These are phyloP conservation scores for Hirsutella rhossiliensis DNA, from an alignment of 2,329 filamentous ascomycete species.

Conservation along the genomic window DNA sequence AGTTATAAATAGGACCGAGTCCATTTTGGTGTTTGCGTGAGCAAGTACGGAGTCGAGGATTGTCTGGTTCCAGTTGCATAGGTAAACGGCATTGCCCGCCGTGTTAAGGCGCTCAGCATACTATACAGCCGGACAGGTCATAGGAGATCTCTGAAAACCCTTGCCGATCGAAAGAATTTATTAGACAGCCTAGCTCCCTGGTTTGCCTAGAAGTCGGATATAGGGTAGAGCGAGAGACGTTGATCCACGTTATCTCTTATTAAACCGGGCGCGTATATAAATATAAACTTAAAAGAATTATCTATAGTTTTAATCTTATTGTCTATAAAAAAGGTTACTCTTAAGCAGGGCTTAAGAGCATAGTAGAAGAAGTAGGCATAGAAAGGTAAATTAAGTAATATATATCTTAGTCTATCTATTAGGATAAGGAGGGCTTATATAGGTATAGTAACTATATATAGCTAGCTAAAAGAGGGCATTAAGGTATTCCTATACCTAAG, in stretches of 20 bases:
- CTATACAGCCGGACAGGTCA: constrained; percentile 34
- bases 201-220: constrained; percentile 26
- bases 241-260: constrained; percentile 19
- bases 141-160: constrained; percentile 39
- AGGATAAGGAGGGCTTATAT: too few relatives aligned
- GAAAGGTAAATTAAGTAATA: too few relatives aligned
- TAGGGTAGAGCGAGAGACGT: constrained; percentile 38
- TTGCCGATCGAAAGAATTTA: constrained; percentile 36
- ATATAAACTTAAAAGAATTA: constrained; percentile 27
- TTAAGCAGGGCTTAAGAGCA: too few relatives aligned
- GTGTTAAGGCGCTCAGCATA: constrained; percentile 26
- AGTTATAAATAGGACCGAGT: constrained; percentile 35
- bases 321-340: constrained; percentile 29
- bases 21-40: constrained; percentile 19
- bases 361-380: too few relatives aligned
- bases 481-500: too few relatives aligned
- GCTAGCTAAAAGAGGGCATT: too few relatives aligned
- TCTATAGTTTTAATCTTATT: constrained; percentile 22
- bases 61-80: constrained; percentile 42
- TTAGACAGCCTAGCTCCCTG: constrained; percentile 23
- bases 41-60: constrained; percentile 32
- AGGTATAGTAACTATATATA: too few relatives aligned
- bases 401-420: too few relatives aligned
- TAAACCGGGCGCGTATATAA: constrained; percentile 24
- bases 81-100: constrained; percentile 27